A percentile compares a stretch with the other conserved stretches of the same genome.
Evolutionary conservation across 1,139 yeast species (phyloP).

Genomic region (Nakaseomyces nivariensis): DNA sequence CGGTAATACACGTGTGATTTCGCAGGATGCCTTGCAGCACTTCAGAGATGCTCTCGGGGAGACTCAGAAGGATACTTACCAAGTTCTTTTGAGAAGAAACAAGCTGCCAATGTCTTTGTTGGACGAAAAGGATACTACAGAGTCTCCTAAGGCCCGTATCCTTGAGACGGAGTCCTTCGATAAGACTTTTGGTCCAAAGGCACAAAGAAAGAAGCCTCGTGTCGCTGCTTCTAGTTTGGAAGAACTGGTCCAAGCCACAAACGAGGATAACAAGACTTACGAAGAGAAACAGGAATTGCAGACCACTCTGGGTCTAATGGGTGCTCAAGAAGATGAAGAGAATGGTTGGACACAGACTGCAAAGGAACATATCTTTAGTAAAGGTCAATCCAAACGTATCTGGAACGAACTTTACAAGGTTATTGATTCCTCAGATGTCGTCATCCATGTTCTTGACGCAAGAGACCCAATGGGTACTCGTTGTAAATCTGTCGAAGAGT

Average conservation of each 20-base stretch:
- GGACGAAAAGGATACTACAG: slow-evolving; percentile 69
- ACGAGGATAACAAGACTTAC: slow-evolving; percentile 47
- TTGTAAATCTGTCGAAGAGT: slow-evolving; percentile 87
- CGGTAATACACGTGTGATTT: slow-evolving; percentile 93
- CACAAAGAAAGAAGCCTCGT: slow-evolving; percentile 87
- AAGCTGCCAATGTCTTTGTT: slow-evolving; percentile 91
- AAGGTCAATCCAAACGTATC: slow-evolving; percentile 96
- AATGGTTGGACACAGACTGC: slow-evolving; percentile 86
- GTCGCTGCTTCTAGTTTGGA: slow-evolving; percentile 67
- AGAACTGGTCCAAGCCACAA: slow-evolving; percentile 62
- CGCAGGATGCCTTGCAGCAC: slow-evolving; percentile 91
- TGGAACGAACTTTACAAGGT: slow-evolving; percentile 98
- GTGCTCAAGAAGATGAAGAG: slow-evolving; percentile 51
- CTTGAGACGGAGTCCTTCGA: slow-evolving; percentile 81
- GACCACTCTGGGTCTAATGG: slow-evolving; percentile 73
- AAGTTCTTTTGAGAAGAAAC: slow-evolving; percentile 77
- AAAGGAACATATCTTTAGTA: slow-evolving; percentile 88
- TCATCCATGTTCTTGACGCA: slow-evolving; percentile 91
- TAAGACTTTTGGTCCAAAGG: slow-evolving; percentile 85
- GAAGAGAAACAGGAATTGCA: slow-evolving; percentile 67
- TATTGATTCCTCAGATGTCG: slow-evolving; percentile 94
- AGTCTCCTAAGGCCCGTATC: slow-evolving; percentile 68
- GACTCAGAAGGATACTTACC: slow-evolving; percentile 75
- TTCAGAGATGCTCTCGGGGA: slow-evolving; percentile 93
- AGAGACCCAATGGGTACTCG: slow-evolving; percentile 96